Percentiles rank a stretch among this genome's conserved stretches.
Conservation (phyloP, 306 rosid species). For the Fagus sylvatica region DNA sequence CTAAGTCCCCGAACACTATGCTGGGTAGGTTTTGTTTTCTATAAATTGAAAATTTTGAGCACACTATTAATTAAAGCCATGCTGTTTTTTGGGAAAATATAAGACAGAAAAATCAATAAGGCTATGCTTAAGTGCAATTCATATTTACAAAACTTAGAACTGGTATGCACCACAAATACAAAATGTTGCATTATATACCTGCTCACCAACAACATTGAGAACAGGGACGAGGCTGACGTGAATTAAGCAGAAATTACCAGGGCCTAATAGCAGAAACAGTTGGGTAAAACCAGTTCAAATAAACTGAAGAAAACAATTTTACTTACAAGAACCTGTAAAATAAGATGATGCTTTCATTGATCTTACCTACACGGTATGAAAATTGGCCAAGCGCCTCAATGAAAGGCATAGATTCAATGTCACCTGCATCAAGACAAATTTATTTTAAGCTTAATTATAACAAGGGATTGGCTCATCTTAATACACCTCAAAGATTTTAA, state of each 20-base stretch:
- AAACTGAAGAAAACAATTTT: conserved; percentile 15
- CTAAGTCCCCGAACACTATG: conserved; percentile 88
- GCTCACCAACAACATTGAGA: conserved; percentile 85
- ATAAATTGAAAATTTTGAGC: conserved; percentile 24
- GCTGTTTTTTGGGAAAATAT: background rate
- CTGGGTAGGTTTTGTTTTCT: conserved; percentile 96
- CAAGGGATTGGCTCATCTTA: background rate
- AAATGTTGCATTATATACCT: conserved; percentile 44
- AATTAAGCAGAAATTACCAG: conserved; percentile 79
- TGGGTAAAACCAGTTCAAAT: conserved; percentile 16
- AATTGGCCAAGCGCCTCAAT: conserved; percentile 89
- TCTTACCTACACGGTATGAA: conserved; percentile 81
- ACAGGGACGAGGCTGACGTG: conserved; percentile 88
- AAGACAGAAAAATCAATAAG: conserved; percentile 5
- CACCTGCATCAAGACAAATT: conserved; percentile 54
- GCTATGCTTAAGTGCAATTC: conserved; percentile 2
- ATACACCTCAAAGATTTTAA: conserved; percentile 2
- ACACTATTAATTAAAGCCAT: conserved; percentile 10
- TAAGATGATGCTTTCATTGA: background rate
- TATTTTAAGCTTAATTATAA: conserved; percentile 15
- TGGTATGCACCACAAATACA: conserved; percentile 5
- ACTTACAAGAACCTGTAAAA: conserved; percentile 1
- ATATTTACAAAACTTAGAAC: background rate
- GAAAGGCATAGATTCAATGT: conserved; percentile 83
- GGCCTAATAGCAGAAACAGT: conserved; percentile 43